These are phyloP conservation scores for Phylloporus sp. DNA, from an alignment of 768 basidiomycete genomes.

Conservation along the genomic window DNA sequence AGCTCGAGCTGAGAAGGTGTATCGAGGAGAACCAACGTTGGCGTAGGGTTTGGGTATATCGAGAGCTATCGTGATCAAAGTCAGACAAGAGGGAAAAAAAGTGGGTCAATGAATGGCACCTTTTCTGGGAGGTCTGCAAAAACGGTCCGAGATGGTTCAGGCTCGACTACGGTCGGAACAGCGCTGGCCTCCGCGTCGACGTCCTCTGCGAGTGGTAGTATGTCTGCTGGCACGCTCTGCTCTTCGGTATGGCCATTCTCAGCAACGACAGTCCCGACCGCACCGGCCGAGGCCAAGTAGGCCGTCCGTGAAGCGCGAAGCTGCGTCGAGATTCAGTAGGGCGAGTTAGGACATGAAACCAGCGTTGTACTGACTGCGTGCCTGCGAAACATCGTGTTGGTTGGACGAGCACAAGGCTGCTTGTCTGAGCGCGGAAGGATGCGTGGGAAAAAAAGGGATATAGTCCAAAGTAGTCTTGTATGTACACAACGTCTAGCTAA, in stretches of 20 bases:
- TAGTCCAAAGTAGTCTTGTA: too few relatives aligned
- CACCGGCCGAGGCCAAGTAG: conserved; percentile 17
- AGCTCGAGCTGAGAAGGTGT: conserved; percentile 69
- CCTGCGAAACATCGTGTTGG: conserved; percentile 22
- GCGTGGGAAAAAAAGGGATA: too few relatives aligned
- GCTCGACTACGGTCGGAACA: neutral
- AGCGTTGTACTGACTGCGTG: conserved; percentile 16
- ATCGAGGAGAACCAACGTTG: conserved; percentile 68
- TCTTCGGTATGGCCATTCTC: conserved; percentile 11
- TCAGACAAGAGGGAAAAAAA: neutral
- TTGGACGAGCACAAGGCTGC: too few relatives aligned
- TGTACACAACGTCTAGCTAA: too few relatives aligned
- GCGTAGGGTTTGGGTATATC: conserved; percentile 66
- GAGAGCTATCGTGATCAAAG: conserved; percentile 53
- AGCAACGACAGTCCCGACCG: conserved; percentile 12
- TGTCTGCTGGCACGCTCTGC: conserved; percentile 1
- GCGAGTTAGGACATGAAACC: neutral
- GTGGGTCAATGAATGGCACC: conserved; percentile 7
- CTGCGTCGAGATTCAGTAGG: conserved; percentile 4
- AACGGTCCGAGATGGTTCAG: conserved; percentile 10
- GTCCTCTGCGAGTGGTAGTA: neutral
- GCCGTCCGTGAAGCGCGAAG: conserved; percentile 24
- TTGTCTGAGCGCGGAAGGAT: conserved; percentile 12
- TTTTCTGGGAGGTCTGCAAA: conserved; percentile 24
- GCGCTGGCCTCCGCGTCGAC: neutral